A percentile compares a stretch with the other conserved stretches of the same genome.
Conservation (phyloP, 1,139 yeast genomes). For the Pichia sp. region DNA sequence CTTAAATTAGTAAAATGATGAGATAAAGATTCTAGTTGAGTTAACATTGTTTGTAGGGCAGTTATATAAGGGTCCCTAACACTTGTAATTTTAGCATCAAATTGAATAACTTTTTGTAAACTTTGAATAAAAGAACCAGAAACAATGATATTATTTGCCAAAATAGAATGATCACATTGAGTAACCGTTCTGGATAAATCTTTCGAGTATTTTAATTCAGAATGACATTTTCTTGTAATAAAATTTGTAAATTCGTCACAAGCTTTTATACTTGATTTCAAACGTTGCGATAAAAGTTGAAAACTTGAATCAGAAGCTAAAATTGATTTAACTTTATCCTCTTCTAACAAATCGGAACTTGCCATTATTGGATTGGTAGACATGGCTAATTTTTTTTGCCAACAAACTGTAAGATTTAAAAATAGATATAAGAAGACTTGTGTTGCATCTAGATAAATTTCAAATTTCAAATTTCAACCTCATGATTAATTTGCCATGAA, state of each 20-base stretch:
- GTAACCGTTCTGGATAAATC: constrained; percentile 64
- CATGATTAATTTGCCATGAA: not conserved
- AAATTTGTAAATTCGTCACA: constrained; percentile 82
- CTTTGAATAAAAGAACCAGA: constrained; percentile 64
- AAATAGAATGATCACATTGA: constrained; percentile 37
- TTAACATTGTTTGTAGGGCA: constrained; percentile 78
- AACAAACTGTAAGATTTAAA: too few species aligned
- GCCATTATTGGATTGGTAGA: constrained; percentile 6
- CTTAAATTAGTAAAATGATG: constrained; percentile 65
- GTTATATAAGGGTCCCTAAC: constrained; percentile 74
- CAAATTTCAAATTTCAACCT: not conserved
- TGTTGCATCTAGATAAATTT: too few species aligned
- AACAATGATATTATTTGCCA: constrained; percentile 41
- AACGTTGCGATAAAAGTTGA: constrained; percentile 60
- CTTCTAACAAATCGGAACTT: constrained; percentile 34
- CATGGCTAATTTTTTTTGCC: not conserved
- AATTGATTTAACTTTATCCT: constrained; percentile 42
- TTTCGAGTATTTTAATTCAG: constrained; percentile 73
- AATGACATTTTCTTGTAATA: constrained; percentile 67
- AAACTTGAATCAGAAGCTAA: constrained; percentile 54
- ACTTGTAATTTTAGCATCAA: constrained; percentile 63
- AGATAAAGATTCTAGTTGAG: constrained; percentile 71
- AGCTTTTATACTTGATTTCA: constrained; percentile 73
- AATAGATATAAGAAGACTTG: too few species aligned
- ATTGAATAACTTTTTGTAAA: constrained; percentile 62